These are phyloP conservation scores for Scedosporium aurantiacum DNA, from an alignment of 2,329 filamentous ascomycete species.

Conservation along the genomic window DNA sequence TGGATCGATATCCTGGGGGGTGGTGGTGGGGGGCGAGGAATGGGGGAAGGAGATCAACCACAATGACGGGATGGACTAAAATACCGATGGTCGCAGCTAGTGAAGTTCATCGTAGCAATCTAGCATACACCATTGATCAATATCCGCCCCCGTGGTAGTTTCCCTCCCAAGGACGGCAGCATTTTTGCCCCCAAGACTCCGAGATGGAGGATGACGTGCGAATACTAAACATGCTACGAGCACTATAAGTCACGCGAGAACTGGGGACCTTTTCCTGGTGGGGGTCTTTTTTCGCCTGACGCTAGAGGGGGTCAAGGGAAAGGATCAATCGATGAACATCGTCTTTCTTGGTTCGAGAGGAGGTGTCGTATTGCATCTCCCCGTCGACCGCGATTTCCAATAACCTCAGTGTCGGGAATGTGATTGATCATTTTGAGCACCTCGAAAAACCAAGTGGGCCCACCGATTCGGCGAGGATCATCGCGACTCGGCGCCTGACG, in stretches of 20 bases:
- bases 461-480: neutral
- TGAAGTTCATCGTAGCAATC: no score
- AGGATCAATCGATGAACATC: neutral
- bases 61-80: neutral
- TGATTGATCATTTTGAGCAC: neutral
- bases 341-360: neutral
- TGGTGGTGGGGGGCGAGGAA: neutral
- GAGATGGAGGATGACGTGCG: neutral
- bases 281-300: neutral
- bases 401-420: neutral
- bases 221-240: neutral
- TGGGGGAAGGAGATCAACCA: neutral
- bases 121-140: neutral
- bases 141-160: neutral
- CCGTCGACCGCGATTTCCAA: neutral
- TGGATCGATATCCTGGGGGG: neutral
- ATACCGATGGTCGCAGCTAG: no score
- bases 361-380: neutral
- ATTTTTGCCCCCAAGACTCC: neutral
- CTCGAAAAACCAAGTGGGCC: neutral
- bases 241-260: no score
- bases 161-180: neutral
- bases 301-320: neutral
- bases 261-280: no score
- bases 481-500: neutral